Evolutionary conservation across 2,329 filamentous ascomycete species (phyloP).

Genomic region (Ophiostoma sp.): DNA sequence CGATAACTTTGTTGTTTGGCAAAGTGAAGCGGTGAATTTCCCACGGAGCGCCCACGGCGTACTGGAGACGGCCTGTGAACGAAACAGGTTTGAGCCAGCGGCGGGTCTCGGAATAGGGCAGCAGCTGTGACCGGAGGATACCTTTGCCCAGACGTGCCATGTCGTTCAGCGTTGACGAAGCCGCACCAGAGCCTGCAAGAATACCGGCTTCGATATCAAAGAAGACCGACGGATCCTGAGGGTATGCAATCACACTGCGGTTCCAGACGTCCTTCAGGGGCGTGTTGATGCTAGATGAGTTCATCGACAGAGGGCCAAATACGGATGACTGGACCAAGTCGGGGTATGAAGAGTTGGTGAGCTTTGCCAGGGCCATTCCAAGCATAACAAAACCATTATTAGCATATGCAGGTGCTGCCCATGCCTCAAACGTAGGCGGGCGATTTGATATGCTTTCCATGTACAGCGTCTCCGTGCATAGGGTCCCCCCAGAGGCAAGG

Average conservation of each 20-base stretch:
- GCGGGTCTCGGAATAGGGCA: not conserved
- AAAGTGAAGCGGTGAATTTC: constrained; percentile 42
- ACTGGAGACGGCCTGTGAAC: not conserved
- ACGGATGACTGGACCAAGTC: not conserved
- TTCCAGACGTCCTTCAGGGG: not conserved
- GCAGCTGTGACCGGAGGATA: not conserved
- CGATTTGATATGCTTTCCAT: not conserved
- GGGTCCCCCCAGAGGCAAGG: not conserved
- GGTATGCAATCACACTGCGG: not conserved
- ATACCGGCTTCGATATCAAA: not conserved
- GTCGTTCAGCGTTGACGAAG: not conserved
- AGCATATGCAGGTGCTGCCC: not conserved
- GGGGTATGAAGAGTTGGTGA: not conserved
- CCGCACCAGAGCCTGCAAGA: not conserved
- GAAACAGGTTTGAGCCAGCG: not conserved
- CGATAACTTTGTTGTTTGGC: constrained; percentile 38
- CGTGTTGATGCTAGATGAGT: not conserved
- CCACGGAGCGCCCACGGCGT: constrained; percentile 42
- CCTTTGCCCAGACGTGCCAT: constrained; percentile 1
- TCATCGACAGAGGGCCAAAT: not conserved
- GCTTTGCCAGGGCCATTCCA: not conserved
- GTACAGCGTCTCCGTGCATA: not conserved
- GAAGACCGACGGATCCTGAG: not conserved
- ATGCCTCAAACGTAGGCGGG: not conserved
- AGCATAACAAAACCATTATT: not conserved